A percentile compares a stretch with the other conserved stretches of the same genome.
phyloP scores from a whole-genome alignment of 2,329 filamentous ascomycete species.

The Colletotrichum sp. region DNA sequence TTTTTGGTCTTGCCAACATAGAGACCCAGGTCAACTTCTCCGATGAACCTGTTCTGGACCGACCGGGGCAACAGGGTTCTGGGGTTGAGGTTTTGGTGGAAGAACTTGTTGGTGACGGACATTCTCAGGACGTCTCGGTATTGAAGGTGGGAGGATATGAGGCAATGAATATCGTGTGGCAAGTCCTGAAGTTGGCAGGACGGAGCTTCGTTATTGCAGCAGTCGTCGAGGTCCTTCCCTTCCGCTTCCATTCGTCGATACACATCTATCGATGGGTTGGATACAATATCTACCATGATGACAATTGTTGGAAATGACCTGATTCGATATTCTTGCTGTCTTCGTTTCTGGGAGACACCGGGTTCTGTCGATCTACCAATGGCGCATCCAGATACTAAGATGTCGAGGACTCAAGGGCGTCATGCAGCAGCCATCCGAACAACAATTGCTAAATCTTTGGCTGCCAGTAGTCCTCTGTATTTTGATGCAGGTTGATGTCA shows the following conservation, averaged over 20 bases:
- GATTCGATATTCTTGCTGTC: not conserved
- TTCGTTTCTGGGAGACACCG: not conserved
- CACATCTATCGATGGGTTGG: not conserved
- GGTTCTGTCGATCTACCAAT: not conserved
- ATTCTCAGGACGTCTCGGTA: not conserved
- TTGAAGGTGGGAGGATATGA: not conserved
- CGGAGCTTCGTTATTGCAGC: not conserved
- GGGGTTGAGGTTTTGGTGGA: not conserved
- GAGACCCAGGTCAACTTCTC: not conserved
- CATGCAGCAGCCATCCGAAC: not conserved
- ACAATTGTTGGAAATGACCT: not conserved
- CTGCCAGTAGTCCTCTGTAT: not conserved
- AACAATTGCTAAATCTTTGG: not conserved
- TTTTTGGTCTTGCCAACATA: not conserved
- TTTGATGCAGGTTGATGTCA: not conserved
- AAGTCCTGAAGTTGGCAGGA: not conserved
- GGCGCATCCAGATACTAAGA: not conserved
- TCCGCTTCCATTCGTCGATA: not conserved
- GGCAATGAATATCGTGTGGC: not conserved
- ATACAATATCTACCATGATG: not conserved
- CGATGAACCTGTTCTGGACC: not conserved
- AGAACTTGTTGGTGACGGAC: not conserved
- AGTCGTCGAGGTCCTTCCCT: not conserved
- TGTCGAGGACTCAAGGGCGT: not conserved
- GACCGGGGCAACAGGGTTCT: not conserved